Evolutionary conservation across 129 eudicot genomes (phyloP).

Genomic region (Pseudognaphalium luteoalbum): DNA sequence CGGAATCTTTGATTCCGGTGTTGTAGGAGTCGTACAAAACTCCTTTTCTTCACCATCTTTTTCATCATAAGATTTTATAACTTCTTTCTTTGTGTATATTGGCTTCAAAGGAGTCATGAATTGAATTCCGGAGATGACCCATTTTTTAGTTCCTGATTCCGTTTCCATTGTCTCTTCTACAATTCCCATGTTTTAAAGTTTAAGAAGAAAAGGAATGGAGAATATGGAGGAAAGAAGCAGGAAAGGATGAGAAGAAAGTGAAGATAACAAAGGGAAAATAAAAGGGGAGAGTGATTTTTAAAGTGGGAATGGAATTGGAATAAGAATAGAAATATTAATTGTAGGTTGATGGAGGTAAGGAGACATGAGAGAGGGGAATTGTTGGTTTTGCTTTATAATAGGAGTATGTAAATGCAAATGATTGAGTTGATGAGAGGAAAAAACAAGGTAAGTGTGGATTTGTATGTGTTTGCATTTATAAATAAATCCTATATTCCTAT

Average conservation of each 20-base stretch:
- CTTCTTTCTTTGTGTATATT: constrained; percentile 39
- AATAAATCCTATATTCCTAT: background rate
- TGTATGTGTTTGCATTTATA: constrained; percentile 24
- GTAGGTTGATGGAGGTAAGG: constrained; percentile 29
- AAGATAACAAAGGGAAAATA: constrained; percentile 17
- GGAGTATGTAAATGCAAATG: background rate
- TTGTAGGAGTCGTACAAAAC: constrained; percentile 62
- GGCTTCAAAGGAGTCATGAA: constrained; percentile 52
- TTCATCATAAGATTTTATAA: background rate
- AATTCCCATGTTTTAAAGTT: constrained; percentile 35
- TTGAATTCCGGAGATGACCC: constrained; percentile 55
- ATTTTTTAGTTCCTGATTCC: constrained; percentile 43
- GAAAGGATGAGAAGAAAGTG: constrained; percentile 7
- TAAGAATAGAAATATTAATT: background rate
- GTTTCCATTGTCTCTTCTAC: constrained; percentile 25
- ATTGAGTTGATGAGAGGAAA: constrained; percentile 32
- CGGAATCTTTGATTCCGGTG: constrained; percentile 60
- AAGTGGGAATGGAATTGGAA: constrained; percentile 8
- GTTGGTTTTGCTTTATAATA: constrained; percentile 18
- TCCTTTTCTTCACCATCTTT: constrained; percentile 18
- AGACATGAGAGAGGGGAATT: constrained; percentile 23
- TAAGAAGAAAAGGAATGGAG: constrained; percentile 13
- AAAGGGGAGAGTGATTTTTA: constrained; percentile 27
- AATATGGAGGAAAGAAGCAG: constrained; percentile 13
- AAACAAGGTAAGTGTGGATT: constrained; percentile 20